Base-by-base conservation (phyloP, 352 stramenopile species). In the Labyrinthula sp. region DNA sequence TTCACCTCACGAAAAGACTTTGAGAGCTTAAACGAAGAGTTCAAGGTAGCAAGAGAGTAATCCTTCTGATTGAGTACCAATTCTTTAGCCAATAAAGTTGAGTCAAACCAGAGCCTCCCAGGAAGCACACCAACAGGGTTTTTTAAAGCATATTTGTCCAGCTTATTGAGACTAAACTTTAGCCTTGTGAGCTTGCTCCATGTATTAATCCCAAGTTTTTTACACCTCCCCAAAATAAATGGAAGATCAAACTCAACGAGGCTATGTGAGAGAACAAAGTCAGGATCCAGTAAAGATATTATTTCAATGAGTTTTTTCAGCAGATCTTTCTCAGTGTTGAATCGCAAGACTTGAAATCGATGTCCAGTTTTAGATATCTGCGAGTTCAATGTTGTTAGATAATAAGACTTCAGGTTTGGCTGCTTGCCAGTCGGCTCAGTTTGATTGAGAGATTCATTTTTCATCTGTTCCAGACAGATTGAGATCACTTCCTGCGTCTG, bases 241-340 rank as follows among this genome's bases (percentile, higher is more conserved):
- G 96, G 82, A 24, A 98, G 70, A 14, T 90, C 83, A 58, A 95
- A 95, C 30, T 89, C 89, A 66, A 90, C 81, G 34, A 95, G 71
- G 62, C 97, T 97, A 70, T 99, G 89, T 7, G 83, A 89, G 9
- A 95, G 77, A 22, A 99, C 72, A 4, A 97, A 73, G 57, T 99
- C 91, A 2, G 89, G 89, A 63, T 99, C 91, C 70, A 93, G 85
- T 23, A 58, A 64, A 38, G 92, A 79, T 26, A 99, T 65, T 46
- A 85, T 77, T 20, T 70, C 77, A 46, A 89, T 65, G 12, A 89
- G 62, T 20, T 57, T 56, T 14, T 48, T 75, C 7, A 92, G 56
- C 38, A 92, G 59, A 6, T 71, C 70, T 9, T 66, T 52, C 59
- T 91, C 77, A 58, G 82, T 87, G 1, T 56, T 34, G n/a, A n/a